Evolutionary conservation across 495 filamentous ascomycete genomes (phyloP).

Genomic region (Aspergillus egyptiacus): DNA sequence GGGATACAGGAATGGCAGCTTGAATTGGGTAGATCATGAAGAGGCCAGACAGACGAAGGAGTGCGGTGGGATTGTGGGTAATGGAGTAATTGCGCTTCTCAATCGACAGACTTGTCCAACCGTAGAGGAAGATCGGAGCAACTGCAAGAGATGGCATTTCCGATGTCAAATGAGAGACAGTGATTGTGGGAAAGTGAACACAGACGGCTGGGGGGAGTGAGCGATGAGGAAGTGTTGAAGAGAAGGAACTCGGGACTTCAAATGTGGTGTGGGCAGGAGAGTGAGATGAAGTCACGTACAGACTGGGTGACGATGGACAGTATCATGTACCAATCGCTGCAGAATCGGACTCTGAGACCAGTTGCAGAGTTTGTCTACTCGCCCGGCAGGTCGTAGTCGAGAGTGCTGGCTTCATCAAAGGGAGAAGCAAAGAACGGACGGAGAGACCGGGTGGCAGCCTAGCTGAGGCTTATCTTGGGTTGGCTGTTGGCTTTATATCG

Average conservation of each 20-base stretch:
- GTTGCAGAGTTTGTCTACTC: slow-evolving; percentile 9
- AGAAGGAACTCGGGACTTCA: neutral
- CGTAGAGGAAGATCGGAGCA: neutral
- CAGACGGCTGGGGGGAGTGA: neutral
- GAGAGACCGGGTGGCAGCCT: neutral
- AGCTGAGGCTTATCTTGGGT: too few relatives aligned
- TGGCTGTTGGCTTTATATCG: too few relatives aligned
- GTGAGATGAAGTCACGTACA: neutral
- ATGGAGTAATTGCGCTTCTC: slow-evolving; percentile 8
- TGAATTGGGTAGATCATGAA: slow-evolving; percentile 3
- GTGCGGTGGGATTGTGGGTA: slow-evolving; percentile 16
- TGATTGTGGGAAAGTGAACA: neutral
- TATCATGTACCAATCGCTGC: slow-evolving; percentile 20
- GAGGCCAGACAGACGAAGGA: slow-evolving; percentile 9
- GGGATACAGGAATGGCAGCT: slow-evolving; percentile 10
- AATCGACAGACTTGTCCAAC: neutral
- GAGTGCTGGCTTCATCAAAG: neutral
- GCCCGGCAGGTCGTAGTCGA: slow-evolving; percentile 3
- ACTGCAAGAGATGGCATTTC: neutral
- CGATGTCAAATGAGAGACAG: neutral
- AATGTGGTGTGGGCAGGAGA: neutral
- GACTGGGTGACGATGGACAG: neutral
- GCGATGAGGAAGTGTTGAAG: neutral
- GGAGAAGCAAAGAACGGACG: neutral
- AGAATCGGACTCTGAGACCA: slow-evolving; percentile 14